phyloP scores from a whole-genome alignment of 768 basidiomycete species.

The Epithele typhae region DNA sequence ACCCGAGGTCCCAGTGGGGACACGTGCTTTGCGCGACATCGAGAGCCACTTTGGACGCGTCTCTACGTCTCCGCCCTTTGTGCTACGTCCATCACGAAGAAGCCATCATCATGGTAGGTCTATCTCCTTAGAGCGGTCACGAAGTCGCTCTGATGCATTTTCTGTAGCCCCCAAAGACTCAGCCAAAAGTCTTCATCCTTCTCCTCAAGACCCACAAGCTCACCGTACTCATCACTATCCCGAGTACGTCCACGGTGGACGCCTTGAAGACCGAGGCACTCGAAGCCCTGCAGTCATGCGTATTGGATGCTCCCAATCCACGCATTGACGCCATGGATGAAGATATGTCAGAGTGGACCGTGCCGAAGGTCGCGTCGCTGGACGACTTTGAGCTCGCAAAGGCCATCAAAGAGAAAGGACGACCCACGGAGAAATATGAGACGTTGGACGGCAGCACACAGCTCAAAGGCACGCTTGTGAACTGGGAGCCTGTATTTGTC shows the following conservation, averaged over 20 bases:
- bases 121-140: too few species aligned
- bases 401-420: slow-evolving; percentile 47
- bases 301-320: slow-evolving; percentile 27
- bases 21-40: not conserved
- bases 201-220: slow-evolving; percentile 72
- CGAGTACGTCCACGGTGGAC: slow-evolving; percentile 49
- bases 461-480: slow-evolving; percentile 47
- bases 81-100: too few species aligned
- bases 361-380: slow-evolving; percentile 33
- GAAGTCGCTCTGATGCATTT: not conserved
- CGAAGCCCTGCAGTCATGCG: slow-evolving; percentile 51
- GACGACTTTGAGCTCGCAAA: slow-evolving; percentile 66
- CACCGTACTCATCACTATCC: slow-evolving; percentile 55
- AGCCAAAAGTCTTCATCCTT: slow-evolving; percentile 62
- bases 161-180: slow-evolving; percentile 43
- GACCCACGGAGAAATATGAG: slow-evolving; percentile 46
- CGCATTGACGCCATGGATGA: slow-evolving; percentile 15
- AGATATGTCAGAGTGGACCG: slow-evolving; percentile 24
- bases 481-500: slow-evolving; percentile 68
- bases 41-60: slow-evolving; percentile 3
- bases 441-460: slow-evolving; percentile 41
- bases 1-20: slow-evolving; percentile 1
- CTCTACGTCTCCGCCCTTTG: too few species aligned
- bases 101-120: not conserved
- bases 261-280: slow-evolving; percentile 62